These are phyloP conservation scores for Leishmania arabica DNA, from an alignment of 208 protist genomes.

Conservation along the genomic window DNA sequence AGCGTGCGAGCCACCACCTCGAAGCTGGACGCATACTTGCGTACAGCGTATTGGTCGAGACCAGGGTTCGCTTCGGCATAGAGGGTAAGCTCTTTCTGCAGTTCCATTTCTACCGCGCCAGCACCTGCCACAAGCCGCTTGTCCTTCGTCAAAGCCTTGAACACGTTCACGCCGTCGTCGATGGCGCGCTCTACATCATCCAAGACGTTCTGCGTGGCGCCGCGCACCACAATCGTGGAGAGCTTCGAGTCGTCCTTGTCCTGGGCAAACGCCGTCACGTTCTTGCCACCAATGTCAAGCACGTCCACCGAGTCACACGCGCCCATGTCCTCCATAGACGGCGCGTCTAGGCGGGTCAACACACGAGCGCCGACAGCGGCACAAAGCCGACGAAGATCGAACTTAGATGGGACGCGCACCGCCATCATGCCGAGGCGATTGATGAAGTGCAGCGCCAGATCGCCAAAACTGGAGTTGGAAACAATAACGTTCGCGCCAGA, in stretches of 20 bases:
- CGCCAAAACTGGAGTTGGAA: constrained; percentile 96
- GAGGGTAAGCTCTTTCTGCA: constrained; percentile 81
- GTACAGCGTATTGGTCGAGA: constrained; percentile 99
- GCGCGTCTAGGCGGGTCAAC: constrained; percentile 92
- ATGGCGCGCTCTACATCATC: constrained; percentile 97
- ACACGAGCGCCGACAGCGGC: constrained; percentile 95
- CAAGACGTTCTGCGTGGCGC: constrained; percentile 97
- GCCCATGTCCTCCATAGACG: constrained; percentile 96
- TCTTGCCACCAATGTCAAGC: constrained; percentile 96
- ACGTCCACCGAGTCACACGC: constrained; percentile 94
- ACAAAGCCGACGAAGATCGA: constrained; percentile 98
- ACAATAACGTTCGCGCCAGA: constrained; percentile 98
- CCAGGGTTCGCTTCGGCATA: constrained; percentile 93
- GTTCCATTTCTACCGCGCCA: constrained; percentile 98
- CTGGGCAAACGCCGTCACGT: constrained; percentile 96
- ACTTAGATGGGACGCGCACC: constrained; percentile 98
- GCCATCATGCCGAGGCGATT: constrained; percentile 99
- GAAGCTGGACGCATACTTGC: constrained; percentile 97
- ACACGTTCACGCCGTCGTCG: constrained; percentile 99
- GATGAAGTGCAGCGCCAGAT: constrained; percentile 99
- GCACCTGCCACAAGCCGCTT: constrained; percentile 97
- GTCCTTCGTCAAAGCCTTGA: constrained; percentile 96
- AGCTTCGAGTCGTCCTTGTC: constrained; percentile 92
- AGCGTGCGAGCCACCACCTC: constrained; percentile 98
- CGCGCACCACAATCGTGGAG: constrained; percentile 99